Percentiles rank a stretch among this genome's conserved stretches.
These are phyloP conservation scores for Inonotus hispidus DNA, from an alignment of 1,284 basidiomycete genomes.

Conservation along the genomic window DNA sequence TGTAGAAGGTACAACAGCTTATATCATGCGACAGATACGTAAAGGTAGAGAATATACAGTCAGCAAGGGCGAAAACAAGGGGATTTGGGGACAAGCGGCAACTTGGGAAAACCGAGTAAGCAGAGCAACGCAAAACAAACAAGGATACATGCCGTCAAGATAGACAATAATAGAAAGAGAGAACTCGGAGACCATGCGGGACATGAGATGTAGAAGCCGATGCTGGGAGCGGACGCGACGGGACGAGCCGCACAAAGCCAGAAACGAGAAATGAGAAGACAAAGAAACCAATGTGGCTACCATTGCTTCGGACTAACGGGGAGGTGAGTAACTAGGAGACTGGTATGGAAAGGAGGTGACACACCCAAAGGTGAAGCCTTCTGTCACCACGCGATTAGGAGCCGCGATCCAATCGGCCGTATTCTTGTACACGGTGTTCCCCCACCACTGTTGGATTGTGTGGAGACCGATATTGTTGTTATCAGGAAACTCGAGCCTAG, in stretches of 20 bases:
- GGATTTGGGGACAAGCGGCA: not conserved
- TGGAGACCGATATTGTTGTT: slow-evolving; percentile 38
- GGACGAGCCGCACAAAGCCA: not conserved
- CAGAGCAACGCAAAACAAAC: not conserved
- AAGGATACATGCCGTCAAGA: not conserved
- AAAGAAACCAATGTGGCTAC: not conserved
- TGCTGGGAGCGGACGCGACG: not conserved
- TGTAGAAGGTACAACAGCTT: not conserved
- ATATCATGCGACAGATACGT: not conserved
- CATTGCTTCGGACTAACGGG: not conserved
- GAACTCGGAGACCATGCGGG: not conserved
- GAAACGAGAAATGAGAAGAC: not conserved
- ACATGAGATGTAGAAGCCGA: not conserved
- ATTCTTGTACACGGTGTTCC: slow-evolving; percentile 39
- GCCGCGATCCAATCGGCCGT: slow-evolving; percentile 35
- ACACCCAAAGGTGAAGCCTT: slow-evolving; percentile 31
- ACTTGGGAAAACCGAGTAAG: not conserved
- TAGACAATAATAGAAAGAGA: not conserved
- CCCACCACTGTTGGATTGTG: slow-evolving; percentile 45
- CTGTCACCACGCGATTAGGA: slow-evolving; percentile 23
- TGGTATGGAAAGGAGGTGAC: slow-evolving; percentile 4
- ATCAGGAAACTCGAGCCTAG: slow-evolving; percentile 41
- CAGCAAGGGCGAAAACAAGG: not conserved
- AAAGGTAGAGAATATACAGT: not conserved
- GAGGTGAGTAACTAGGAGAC: not conserved